Percentiles rank a stretch among this genome's conserved stretches.
Conservation (phyloP, 352 stramenopile species). For the Phytophthora capsici region DNA sequence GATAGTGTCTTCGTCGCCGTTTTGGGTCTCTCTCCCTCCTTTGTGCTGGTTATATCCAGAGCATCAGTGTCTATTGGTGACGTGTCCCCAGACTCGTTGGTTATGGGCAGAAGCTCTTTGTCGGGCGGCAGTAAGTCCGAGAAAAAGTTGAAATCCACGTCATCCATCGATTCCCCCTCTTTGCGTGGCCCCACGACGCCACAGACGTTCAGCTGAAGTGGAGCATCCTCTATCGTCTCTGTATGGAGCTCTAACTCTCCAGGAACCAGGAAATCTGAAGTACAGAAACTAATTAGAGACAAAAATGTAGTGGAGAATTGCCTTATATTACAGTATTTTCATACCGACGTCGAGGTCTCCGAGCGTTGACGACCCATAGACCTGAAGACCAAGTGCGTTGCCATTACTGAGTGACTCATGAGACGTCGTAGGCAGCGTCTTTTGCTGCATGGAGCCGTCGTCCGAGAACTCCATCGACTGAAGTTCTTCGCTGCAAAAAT, state of each 20-base stretch:
- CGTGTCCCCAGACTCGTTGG: neutral
- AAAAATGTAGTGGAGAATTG: neutral
- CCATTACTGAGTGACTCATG: neutral
- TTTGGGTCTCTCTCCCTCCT: conserved; percentile 9
- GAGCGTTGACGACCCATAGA: neutral
- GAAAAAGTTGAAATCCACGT: conserved; percentile 38
- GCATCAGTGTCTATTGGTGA: conserved; percentile 14
- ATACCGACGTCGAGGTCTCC: conserved; percentile 18
- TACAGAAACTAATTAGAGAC: neutral
- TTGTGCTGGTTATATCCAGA: conserved; percentile 3
- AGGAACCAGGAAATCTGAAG: conserved; percentile 20
- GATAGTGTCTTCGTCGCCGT: conserved; percentile 16
- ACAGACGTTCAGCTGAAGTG: conserved; percentile 19
- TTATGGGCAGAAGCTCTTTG: conserved; percentile 1
- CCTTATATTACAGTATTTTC: neutral
- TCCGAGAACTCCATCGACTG: neutral
- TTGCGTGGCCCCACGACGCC: conserved; percentile 1
- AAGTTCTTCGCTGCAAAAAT: neutral
- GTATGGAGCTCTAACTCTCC: conserved; percentile 26
- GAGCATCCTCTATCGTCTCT: conserved; percentile 5
- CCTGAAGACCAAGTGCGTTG: neutral
- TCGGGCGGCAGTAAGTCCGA: conserved; percentile 32
- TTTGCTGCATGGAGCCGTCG: neutral
- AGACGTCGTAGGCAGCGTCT: neutral
- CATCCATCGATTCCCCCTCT: conserved; percentile 11